A percentile compares a stretch with the other conserved stretches of the same genome.
Evolutionary conservation across 2,329 filamentous ascomycete genomes (phyloP).

Genomic region (Trichoderma aggressivum): DNA sequence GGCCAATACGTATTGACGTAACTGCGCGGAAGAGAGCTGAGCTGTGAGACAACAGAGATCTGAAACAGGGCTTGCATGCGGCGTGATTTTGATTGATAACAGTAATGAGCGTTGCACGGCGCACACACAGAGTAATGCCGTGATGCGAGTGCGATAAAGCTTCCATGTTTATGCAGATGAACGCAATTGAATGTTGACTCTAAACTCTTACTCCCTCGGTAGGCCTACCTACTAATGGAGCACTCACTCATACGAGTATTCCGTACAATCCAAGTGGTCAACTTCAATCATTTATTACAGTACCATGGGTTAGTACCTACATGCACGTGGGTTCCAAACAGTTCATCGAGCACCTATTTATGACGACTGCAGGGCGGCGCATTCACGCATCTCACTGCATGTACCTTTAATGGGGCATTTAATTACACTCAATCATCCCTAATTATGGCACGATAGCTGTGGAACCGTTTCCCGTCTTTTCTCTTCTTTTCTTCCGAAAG

Average conservation of each 20-base stretch:
- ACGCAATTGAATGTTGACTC: neutral
- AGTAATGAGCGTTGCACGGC: neutral
- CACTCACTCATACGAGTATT: neutral
- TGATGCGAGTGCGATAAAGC: neutral
- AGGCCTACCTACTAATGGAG: neutral
- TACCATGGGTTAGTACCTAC: neutral
- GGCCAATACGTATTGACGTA: neutral
- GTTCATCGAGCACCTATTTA: neutral
- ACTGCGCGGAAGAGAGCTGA: neutral
- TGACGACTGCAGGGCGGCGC: slow-evolving; percentile 7
- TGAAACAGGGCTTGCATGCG: slow-evolving; percentile 5
- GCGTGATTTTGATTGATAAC: neutral
- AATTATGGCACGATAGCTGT: neutral
- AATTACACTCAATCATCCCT: neutral
- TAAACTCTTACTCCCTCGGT: neutral
- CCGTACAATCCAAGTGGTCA: neutral
- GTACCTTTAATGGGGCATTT: slow-evolving; percentile 5
- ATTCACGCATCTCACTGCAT: slow-evolving; percentile 5
- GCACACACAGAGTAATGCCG: neutral
- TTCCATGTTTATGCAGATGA: neutral
- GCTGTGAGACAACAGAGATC: neutral
- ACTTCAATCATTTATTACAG: neutral
- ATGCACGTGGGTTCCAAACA: neutral
- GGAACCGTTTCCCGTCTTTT: neutral
- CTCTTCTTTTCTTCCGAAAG: neutral